Conservation (phyloP, 2,329 filamentous ascomycete genomes). For the Magnaporthiopsis incrustans region DNA sequence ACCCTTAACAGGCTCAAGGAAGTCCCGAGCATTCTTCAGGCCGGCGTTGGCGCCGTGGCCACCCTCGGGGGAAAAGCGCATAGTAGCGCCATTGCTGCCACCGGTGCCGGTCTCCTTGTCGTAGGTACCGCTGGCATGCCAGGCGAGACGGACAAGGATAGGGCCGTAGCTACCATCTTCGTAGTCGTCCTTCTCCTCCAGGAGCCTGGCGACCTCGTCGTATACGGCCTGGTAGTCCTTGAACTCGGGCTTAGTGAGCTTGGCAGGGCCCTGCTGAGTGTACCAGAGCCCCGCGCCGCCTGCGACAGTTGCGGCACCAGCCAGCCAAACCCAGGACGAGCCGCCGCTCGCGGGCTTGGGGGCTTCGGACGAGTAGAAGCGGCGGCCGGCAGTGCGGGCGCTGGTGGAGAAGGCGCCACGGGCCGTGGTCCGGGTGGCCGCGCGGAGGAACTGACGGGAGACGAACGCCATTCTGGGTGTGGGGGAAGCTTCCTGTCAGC, state of each 20-base stretch:
- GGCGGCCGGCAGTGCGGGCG: slow-evolving; percentile 55
- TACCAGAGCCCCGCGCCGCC: slow-evolving; percentile 62
- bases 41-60: slow-evolving; percentile 93
- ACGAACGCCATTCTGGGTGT: slow-evolving; percentile 29
- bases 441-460: slow-evolving; percentile 47
- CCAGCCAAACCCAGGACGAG: slow-evolving; percentile 45
- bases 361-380: slow-evolving; percentile 70
- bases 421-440: slow-evolving; percentile 49
- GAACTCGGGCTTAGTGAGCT: slow-evolving; percentile 64
- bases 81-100: slow-evolving; percentile 92
- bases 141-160: slow-evolving; percentile 81
- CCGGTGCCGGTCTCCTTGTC: slow-evolving; percentile 83
- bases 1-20: slow-evolving; percentile 87
- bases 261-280: slow-evolving; percentile 46
- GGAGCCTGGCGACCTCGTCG: slow-evolving; percentile 68
- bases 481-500: not conserved
- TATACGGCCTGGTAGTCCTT: slow-evolving; percentile 96
- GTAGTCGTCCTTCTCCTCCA: slow-evolving; percentile 90
- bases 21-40: slow-evolving; percentile 76
- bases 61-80: slow-evolving; percentile 86
- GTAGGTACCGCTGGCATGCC: slow-evolving; percentile 90
- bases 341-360: slow-evolving; percentile 39
- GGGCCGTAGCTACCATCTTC: slow-evolving; percentile 95
- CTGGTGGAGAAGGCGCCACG: slow-evolving; percentile 49
- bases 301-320: slow-evolving; percentile 50